These are phyloP conservation scores for Ampelocalamus luodianensis DNA, from an alignment of 176 grass and related monocot genomes.

Conservation along the genomic window DNA sequence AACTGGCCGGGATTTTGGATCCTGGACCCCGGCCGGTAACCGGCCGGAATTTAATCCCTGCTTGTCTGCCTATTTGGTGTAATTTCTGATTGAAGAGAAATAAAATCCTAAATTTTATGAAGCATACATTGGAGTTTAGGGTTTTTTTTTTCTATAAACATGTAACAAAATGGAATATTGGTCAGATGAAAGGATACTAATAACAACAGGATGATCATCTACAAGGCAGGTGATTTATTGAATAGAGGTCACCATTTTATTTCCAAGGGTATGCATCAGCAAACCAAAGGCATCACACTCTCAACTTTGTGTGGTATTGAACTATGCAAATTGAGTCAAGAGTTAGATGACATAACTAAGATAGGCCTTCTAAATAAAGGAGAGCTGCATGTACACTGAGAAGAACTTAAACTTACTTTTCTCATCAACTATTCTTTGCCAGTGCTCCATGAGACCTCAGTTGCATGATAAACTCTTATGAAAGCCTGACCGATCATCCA, in stretches of 20 bases:
- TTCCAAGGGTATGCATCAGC: neutral
- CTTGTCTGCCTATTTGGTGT: neutral
- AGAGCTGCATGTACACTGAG: neutral
- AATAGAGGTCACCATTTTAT: conserved; percentile 8
- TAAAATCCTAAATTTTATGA: conserved; percentile 1
- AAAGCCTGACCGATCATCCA: conserved; percentile 28
- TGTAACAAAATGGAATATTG: conserved; percentile 10
- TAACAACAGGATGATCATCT: conserved; percentile 12
- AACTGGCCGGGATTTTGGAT: no score
- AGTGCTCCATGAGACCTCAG: conserved; percentile 33
- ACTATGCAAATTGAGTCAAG: conserved; percentile 9
- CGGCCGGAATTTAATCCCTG: no score
- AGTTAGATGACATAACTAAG: conserved; percentile 18
- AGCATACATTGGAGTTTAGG: neutral
- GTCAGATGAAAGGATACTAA: conserved; percentile 1
- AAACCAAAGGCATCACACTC: conserved; percentile 23
- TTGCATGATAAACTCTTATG: conserved; percentile 20
- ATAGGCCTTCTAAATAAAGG: conserved; percentile 9
- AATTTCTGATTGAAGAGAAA: conserved; percentile 20
- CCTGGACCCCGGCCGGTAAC: no score
- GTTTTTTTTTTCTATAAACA: neutral
- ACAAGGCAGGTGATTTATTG: neutral
- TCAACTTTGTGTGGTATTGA: conserved; percentile 22
- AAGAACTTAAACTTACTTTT: conserved; percentile 47
- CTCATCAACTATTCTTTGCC: conserved; percentile 6